Conservation (phyloP, 495 filamentous ascomycete species). For the Penicillium lagena region DNA sequence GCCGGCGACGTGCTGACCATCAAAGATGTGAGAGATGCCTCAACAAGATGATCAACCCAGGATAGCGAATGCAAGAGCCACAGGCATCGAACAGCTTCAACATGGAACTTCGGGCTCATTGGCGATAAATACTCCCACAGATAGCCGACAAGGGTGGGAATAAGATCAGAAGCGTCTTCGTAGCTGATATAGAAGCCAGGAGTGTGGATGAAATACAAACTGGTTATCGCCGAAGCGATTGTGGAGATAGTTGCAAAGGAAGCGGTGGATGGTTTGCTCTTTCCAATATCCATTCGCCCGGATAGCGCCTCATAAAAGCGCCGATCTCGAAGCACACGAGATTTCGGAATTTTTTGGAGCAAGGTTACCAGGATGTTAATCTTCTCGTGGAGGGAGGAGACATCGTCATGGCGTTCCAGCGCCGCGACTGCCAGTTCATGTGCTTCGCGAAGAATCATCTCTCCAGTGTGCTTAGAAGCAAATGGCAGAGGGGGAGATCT, state of each 20-base stretch:
- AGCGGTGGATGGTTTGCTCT: slow-evolving; percentile 21
- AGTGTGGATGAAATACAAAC: slow-evolving; percentile 49
- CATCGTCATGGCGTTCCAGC: slow-evolving; percentile 17
- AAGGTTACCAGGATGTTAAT: slow-evolving; percentile 48
- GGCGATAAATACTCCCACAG: slow-evolving; percentile 78
- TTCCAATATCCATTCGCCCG: slow-evolving; percentile 13
- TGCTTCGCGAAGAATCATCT: slow-evolving; percentile 57
- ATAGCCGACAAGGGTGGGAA: slow-evolving; percentile 59
- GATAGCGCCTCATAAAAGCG: slow-evolving; percentile 53
- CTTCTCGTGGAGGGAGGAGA: slow-evolving; percentile 29
- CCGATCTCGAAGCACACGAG: slow-evolving; percentile 44
- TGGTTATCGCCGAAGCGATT: slow-evolving; percentile 54
- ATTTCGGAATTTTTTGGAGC: slow-evolving; percentile 50
- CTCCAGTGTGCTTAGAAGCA: slow-evolving; percentile 45
- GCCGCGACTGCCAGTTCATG: slow-evolving; percentile 44
- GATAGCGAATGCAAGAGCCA: slow-evolving; percentile 75
- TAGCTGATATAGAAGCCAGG: slow-evolving; percentile 44
- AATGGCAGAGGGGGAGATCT: slow-evolving; percentile 49
- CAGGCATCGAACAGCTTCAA: slow-evolving; percentile 80
- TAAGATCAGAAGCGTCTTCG: slow-evolving; percentile 55
- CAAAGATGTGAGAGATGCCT: slow-evolving; percentile 71
- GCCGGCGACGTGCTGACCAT: slow-evolving; percentile 47
- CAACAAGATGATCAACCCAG: slow-evolving; percentile 53
- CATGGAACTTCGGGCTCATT: slow-evolving; percentile 80
- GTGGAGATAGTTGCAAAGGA: slow-evolving; percentile 47